phyloP scores from a whole-genome alignment of 2,329 filamentous ascomycete genomes.

The Ophiocordyceps sinensis region DNA sequence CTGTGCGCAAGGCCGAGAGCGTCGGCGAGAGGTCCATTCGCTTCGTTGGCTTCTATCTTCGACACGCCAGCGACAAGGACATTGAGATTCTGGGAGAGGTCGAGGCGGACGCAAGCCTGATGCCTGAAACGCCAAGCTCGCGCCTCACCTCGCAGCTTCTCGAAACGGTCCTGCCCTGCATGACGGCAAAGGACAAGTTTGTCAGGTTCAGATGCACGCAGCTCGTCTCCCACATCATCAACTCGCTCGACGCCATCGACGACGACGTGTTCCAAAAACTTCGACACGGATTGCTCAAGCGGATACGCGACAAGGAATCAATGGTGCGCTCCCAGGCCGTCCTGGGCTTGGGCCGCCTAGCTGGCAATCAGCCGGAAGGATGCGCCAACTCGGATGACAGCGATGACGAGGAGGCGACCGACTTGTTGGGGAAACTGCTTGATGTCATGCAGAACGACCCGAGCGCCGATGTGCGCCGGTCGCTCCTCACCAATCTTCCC shows the following conservation, averaged over 20 bases:
- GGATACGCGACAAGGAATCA: conserved; percentile 86
- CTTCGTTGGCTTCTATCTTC: conserved; percentile 79
- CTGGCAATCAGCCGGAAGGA: conserved; percentile 61
- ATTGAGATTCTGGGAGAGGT: conserved; percentile 51
- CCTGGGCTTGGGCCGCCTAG: conserved; percentile 72
- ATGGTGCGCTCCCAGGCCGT: conserved; percentile 88
- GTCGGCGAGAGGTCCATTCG: conserved; percentile 75
- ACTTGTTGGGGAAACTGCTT: conserved; percentile 68
- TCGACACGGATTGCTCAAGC: conserved; percentile 63
- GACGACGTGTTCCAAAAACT: conserved; percentile 80
- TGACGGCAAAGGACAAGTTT: conserved; percentile 80
- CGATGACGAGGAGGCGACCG: conserved; percentile 46
- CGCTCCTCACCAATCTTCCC: conserved; percentile 80
- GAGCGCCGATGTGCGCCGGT: conserved; percentile 81
- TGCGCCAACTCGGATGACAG: conserved; percentile 56
- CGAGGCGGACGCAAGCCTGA: conserved; percentile 52
- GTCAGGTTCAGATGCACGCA: conserved; percentile 85
- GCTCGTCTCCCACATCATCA: conserved; percentile 79
- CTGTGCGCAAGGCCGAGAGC: conserved; percentile 80
- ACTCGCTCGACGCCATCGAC: conserved; percentile 82
- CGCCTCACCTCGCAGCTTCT: conserved; percentile 65
- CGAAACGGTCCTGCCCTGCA: conserved; percentile 56
- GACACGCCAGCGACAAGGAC: conserved; percentile 56
- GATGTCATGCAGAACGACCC: conserved; percentile 88
- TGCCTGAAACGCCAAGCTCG: conserved; percentile 72